Percentiles rank a stretch among this genome's conserved stretches.
These are phyloP conservation scores for Narthecium ossifragum DNA, from an alignment of 106 monocot genomes.

Conservation along the genomic window DNA sequence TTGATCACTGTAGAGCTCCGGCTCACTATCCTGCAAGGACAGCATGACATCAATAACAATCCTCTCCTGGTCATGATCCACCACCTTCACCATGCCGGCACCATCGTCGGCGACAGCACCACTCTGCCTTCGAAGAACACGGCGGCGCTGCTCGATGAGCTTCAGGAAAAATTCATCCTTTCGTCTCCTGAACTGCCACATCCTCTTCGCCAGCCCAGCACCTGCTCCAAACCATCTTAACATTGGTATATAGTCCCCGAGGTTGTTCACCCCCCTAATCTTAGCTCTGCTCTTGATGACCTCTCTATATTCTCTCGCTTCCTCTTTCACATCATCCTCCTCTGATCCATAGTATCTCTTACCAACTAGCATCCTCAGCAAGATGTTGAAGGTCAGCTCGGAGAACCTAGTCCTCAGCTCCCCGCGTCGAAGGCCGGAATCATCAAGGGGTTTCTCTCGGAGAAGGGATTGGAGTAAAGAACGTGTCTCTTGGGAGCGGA, in stretches of 20 bases:
- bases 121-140: neutral
- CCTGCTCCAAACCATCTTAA: neutral
- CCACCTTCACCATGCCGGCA: neutral
- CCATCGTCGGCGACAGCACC: too few relatives aligned
- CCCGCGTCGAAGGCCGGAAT: neutral
- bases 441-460: neutral
- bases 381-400: conserved; percentile 9
- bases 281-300: neutral
- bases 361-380: conserved; percentile 22
- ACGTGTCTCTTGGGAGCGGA: conserved; percentile 12
- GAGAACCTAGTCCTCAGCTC: conserved; percentile 18
- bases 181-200: neutral
- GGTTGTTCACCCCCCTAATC: neutral
- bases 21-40: neutral
- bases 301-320: neutral
- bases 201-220: neutral
- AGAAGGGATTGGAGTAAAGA: conserved; percentile 5
- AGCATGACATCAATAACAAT: conserved; percentile 4
- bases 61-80: neutral
- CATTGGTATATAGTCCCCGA: neutral
- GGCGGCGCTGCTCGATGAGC: neutral
- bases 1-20: neutral
- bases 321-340: neutral
- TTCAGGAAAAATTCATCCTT: conserved; percentile 5
- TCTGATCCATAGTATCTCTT: conserved; percentile 2